A percentile compares a stretch with the other conserved stretches of the same genome.
Evolutionary conservation across 495 filamentous ascomycete genomes (phyloP).

Genomic region (Aspergillus baeticus): DNA sequence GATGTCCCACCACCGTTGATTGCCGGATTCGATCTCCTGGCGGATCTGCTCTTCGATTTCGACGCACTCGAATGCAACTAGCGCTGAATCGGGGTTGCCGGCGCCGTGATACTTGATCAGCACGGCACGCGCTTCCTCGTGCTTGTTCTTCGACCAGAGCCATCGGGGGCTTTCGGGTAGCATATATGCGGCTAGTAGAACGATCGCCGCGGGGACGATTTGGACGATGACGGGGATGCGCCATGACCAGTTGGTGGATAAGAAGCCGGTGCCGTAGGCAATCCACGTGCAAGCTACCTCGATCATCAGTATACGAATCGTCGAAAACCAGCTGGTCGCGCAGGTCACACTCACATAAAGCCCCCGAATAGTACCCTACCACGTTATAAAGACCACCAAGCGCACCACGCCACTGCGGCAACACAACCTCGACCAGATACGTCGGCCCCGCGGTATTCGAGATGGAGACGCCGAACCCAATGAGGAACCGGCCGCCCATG

Average conservation of each 20-base stretch:
- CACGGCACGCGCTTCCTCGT: constrained; percentile 49
- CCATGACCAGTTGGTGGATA: constrained; percentile 44
- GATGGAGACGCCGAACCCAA: constrained; percentile 66
- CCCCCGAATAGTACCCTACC: constrained; percentile 17
- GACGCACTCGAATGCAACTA: not conserved
- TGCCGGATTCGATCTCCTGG: too few relatives aligned
- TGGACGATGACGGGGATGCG: constrained; percentile 45
- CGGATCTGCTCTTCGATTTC: too few relatives aligned
- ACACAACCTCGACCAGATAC: constrained; percentile 69
- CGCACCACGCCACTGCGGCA: constrained; percentile 64
- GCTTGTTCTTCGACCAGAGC: constrained; percentile 49
- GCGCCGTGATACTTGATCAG: constrained; percentile 60
- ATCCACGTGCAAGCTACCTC: too few relatives aligned
- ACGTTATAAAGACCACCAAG: constrained; percentile 53
- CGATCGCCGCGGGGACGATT: constrained; percentile 38
- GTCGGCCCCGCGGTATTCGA: constrained; percentile 64
- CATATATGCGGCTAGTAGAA: too few relatives aligned
- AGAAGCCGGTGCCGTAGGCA: constrained; percentile 31
- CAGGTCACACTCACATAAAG: too few relatives aligned
- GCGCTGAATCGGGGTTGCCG: constrained; percentile 41
- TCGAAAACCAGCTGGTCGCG: too few relatives aligned
- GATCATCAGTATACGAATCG: too few relatives aligned
- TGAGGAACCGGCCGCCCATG: constrained; percentile 68
- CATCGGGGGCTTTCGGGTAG: constrained; percentile 36
- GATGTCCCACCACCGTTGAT: too few relatives aligned